Conservation (phyloP, 805 yeast species). For the Candida maltosa region DNA sequence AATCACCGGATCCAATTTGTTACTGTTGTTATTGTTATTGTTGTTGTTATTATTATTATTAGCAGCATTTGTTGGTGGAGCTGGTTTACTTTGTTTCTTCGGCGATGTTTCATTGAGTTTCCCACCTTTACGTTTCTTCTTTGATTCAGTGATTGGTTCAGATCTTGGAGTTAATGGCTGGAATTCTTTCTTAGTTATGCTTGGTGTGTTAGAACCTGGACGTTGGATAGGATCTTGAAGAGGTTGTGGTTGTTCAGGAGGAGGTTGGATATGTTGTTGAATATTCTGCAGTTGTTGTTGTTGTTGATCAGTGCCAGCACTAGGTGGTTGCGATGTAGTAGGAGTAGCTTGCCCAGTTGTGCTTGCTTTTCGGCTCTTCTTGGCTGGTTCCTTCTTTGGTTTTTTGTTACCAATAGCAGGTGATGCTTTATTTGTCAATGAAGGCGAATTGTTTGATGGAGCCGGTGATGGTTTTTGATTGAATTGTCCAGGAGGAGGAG, state of each 20-base stretch:
- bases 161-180: constrained; percentile 41
- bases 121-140: constrained; percentile 25
- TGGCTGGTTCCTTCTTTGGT: constrained; percentile 30
- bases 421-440: constrained; percentile 30
- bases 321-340: constrained; percentile 1
- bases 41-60: constrained; percentile 31
- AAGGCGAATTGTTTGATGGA: constrained; percentile 30
- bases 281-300: no score
- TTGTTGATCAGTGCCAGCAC: constrained; percentile 7
- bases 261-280: no score
- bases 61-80: constrained; percentile 4
- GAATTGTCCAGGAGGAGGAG: constrained; percentile 6
- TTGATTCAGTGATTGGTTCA: constrained; percentile 24
- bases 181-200: constrained; percentile 33
- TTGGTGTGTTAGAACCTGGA: constrained; percentile 18
- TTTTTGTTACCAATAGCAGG: constrained; percentile 23
- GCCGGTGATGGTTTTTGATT: constrained; percentile 22
- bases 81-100: constrained; percentile 18
- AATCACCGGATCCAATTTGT: constrained; percentile 13
- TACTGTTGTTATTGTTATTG: constrained; percentile 39
- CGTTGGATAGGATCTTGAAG: constrained; percentile 11
- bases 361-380: constrained; percentile 26
- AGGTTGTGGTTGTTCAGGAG: no score
- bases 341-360: constrained; percentile 4
- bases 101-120: constrained; percentile 33